These are phyloP conservation scores for Funneliformis mosseae DNA, from an alignment of 192 early-diverging fungal species.

Conservation along the genomic window DNA sequence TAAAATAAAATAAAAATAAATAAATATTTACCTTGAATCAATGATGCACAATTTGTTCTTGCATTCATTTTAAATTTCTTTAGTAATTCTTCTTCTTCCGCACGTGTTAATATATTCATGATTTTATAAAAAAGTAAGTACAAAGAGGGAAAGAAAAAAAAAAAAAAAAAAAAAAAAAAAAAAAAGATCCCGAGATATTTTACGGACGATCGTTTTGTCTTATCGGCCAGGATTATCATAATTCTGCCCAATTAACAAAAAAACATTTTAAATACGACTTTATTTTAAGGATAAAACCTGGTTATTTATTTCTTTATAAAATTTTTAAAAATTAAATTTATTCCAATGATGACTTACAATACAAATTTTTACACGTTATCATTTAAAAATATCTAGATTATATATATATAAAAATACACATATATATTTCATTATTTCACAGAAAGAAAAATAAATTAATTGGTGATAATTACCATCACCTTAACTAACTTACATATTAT, in stretches of 20 bases:
- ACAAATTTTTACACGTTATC: background rate
- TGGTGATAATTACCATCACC: background rate
- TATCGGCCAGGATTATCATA: no score
- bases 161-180: no score
- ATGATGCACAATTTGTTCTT: background rate
- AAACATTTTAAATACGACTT: no score
- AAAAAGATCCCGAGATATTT: no score
- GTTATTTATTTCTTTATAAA: no score
- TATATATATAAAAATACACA: no score
- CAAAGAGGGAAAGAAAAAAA: no score
- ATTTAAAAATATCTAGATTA: background rate
- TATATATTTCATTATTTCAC: background rate
- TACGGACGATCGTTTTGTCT: no score
- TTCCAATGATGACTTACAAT: background rate
- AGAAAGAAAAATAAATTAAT: background rate
- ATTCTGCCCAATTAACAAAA: no score
- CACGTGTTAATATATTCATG: background rate
- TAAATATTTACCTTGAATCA: background rate
- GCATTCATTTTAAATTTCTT: background rate
- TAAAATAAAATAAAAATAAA: background rate
- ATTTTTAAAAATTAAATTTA: no score
- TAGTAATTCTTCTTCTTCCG: background rate
- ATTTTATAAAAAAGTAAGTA: background rate
- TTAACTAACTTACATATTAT: no score
- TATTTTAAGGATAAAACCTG: no score